Evolutionary conservation across 148 eudicot species (phyloP).

Genomic region (Vaccinium darrowii): DNA sequence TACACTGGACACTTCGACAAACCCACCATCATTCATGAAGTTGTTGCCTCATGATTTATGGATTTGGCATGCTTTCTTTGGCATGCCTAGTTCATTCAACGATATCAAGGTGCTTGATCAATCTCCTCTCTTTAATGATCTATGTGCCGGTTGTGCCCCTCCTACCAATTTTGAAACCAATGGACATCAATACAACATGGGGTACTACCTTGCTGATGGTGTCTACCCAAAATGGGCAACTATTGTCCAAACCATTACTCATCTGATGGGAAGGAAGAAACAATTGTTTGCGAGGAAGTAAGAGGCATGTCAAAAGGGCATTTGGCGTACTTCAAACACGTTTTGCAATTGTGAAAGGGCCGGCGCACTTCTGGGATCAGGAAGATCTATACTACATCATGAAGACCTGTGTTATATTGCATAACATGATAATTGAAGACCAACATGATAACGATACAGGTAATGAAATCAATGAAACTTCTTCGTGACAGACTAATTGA

Average conservation of each 20-base stretch:
- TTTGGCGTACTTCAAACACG: too few relatives aligned
- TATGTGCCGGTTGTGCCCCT: neutral
- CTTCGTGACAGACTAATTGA: too few relatives aligned
- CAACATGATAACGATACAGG: too few relatives aligned
- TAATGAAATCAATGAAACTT: too few relatives aligned
- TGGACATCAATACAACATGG: neutral
- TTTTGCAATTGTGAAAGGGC: too few relatives aligned
- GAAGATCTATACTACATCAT: too few relatives aligned
- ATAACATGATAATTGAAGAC: too few relatives aligned
- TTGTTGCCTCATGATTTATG: neutral
- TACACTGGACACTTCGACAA: neutral
- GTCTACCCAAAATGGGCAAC: neutral
- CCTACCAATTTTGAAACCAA: neutral
- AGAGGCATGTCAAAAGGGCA: neutral
- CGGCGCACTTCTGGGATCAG: too few relatives aligned
- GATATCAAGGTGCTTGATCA: neutral
- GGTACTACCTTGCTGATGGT: neutral
- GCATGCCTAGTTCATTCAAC: neutral
- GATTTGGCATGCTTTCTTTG: neutral
- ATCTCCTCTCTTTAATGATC: too few relatives aligned
- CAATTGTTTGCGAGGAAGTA: neutral
- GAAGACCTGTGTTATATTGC: too few relatives aligned
- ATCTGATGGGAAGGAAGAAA: neutral
- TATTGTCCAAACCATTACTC: neutral
- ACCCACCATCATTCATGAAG: neutral